Conservation (phyloP, 108 stramenopile species). For the Bacterosira constricta region DNA sequence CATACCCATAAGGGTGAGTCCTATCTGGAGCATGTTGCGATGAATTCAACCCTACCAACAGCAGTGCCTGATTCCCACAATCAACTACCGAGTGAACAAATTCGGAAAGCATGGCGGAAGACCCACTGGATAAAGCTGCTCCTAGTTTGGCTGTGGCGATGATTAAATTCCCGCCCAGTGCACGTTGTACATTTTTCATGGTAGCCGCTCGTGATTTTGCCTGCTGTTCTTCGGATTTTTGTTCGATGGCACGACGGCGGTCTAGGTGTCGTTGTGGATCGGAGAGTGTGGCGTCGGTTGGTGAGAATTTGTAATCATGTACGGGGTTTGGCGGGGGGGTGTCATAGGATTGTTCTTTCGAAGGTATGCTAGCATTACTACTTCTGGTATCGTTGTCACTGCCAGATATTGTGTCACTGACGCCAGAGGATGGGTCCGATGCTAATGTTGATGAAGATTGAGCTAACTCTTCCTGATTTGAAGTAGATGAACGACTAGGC, state of each 20-base stretch:
- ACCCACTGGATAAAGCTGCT: conserved; percentile 89
- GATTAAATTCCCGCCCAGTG: conserved; percentile 89
- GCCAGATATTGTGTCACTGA: not conserved
- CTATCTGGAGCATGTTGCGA: conserved; percentile 80
- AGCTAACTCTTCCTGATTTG: not conserved
- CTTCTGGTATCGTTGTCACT: not conserved
- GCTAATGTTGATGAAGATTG: not conserved
- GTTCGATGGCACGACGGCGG: conserved; percentile 35
- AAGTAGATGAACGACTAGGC: not conserved
- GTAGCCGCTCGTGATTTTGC: conserved; percentile 39
- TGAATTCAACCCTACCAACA: conserved; percentile 85
- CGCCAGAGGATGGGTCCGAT: not conserved
- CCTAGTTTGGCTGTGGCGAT: conserved; percentile 89
- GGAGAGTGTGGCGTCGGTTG: conserved; percentile 12
- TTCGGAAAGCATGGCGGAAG: conserved; percentile 93
- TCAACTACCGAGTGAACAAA: conserved; percentile 95
- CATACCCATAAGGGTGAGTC: conserved; percentile 93
- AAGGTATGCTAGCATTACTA: too few species aligned
- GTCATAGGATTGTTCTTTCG: not conserved
- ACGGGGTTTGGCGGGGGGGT: not conserved
- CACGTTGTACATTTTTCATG: conserved; percentile 68
- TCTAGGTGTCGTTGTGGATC: conserved; percentile 22
- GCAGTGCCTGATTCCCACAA: conserved; percentile 92
- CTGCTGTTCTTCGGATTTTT: conserved; percentile 30
- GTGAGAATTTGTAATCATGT: conserved; percentile 12